These are phyloP conservation scores for Exophiala xenobiotica DNA, from an alignment of 2,329 filamentous ascomycete species.

Conservation along the genomic window DNA sequence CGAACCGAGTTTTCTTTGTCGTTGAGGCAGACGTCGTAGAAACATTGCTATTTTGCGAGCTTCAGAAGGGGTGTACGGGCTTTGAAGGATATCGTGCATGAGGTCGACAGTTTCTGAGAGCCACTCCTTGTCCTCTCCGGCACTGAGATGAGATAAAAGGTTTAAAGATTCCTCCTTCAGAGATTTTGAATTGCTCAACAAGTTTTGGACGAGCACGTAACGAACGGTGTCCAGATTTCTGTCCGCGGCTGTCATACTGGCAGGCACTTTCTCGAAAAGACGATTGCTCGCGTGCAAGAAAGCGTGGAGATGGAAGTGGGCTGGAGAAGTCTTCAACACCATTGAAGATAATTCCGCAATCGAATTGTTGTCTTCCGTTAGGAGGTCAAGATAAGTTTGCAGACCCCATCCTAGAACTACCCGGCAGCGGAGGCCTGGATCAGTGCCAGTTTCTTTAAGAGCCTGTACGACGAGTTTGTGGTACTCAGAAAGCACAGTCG, in stretches of 20 bases:
- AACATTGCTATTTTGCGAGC: constrained; percentile 79
- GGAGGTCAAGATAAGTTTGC: constrained; percentile 18
- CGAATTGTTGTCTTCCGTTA: neutral
- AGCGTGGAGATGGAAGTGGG: constrained; percentile 52
- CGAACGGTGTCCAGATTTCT: constrained; percentile 57
- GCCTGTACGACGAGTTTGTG: constrained; percentile 3
- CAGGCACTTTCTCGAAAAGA: constrained; percentile 29
- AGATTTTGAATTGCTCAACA: constrained; percentile 72
- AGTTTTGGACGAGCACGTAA: constrained; percentile 65
- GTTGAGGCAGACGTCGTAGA: constrained; percentile 70
- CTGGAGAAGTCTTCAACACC: constrained; percentile 5
- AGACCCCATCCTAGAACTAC: constrained; percentile 22
- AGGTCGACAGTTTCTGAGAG: constrained; percentile 54
- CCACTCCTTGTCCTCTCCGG: constrained; percentile 43
- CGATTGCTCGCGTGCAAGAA: constrained; percentile 58
- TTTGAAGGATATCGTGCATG: constrained; percentile 78
- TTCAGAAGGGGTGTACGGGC: constrained; percentile 72
- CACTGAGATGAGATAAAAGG: constrained; percentile 64
- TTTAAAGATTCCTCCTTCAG: constrained; percentile 72
- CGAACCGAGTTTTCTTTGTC: constrained; percentile 60
- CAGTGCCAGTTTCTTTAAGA: constrained; percentile 2
- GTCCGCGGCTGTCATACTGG: constrained; percentile 55
- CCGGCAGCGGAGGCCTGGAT: constrained; percentile 14
- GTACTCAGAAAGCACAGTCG: constrained; percentile 5
- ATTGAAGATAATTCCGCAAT: constrained; percentile 1